A percentile compares a stretch with the other conserved stretches of the same genome.
Conservation (phyloP, 345 rosid species). For the Dovyalis caffra region DNA sequence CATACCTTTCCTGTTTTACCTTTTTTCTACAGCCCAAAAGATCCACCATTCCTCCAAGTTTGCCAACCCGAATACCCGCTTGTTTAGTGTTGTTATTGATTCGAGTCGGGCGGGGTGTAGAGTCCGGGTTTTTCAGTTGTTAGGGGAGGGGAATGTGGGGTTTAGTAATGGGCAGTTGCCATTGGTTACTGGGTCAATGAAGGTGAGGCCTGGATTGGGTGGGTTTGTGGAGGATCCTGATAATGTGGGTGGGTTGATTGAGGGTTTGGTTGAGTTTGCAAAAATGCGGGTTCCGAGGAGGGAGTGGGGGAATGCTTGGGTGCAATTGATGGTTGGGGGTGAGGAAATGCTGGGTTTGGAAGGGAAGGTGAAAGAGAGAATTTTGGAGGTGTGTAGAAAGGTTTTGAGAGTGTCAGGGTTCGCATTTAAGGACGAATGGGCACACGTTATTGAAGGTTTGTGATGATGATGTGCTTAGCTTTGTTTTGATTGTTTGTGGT, state of each 20-base stretch:
- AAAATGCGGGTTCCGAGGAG: constrained; percentile 32
- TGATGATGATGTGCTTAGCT: not conserved
- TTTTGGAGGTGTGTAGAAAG: constrained; percentile 30
- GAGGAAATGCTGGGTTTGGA: constrained; percentile 21
- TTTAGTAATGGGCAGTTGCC: constrained; percentile 29
- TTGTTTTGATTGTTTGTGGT: not conserved
- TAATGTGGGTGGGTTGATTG: constrained; percentile 24
- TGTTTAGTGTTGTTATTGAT: constrained; percentile 31
- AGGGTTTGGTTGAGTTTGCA: constrained; percentile 33
- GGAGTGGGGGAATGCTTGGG: constrained; percentile 37
- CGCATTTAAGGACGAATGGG: constrained; percentile 46
- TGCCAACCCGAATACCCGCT: constrained; percentile 24
- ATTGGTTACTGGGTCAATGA: constrained; percentile 23
- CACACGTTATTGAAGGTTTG: constrained; percentile 34
- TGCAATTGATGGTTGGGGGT: constrained; percentile 31
- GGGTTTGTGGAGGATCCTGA: constrained; percentile 22
- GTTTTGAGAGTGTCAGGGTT: constrained; percentile 42
- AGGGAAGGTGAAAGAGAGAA: constrained; percentile 13
- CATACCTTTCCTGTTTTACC: constrained; percentile 39
- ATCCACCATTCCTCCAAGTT: constrained; percentile 44
- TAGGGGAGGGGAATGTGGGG: constrained; percentile 26
- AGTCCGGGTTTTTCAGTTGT: constrained; percentile 35
- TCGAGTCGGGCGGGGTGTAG: constrained; percentile 23
- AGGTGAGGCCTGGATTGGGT: constrained; percentile 22
- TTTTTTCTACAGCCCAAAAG: constrained; percentile 36